Base-by-base conservation (phyloP, 2,329 filamentous ascomycete species). In the Pleoardoris graminearum region DNA sequence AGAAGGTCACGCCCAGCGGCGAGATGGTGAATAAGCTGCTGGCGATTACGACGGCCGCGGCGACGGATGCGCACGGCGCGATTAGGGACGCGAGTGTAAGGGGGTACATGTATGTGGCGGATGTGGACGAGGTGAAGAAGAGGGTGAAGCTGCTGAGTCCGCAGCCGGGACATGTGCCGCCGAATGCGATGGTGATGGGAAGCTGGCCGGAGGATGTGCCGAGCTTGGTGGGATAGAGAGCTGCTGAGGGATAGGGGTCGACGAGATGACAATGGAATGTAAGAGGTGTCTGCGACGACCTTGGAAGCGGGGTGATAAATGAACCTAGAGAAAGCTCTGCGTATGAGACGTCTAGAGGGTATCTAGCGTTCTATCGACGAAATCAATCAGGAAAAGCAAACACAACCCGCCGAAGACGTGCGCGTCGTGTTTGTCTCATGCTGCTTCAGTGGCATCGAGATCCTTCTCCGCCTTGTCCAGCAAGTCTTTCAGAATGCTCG, bases 61-160 rank as follows among this genome's bases (percentile, higher is more conserved):
- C 83, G 0, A 85, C 83, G 41, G 91, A 94, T 55, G 77, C 82
- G 0, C 82, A 88, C 6, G 85, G 90, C 42, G 82, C 84, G 1
- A 86, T 97, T 38, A 83, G 90, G 11, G 88, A 92, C 62, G 86
- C 91, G 7, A 88, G 87, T 50, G 86, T 97, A 25, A 88, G 95
- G 82, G 94, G 94, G 0, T 99, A 96, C 67, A 82, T 97, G 25
- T 97, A 96, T 67, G 89, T 97, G 14, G 88, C 90, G 0, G 90
- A 96, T 56, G 90, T 97, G 3, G 92, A 99, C 67, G 89, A 90
- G 67, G 87, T 88, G 62, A 89, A 89, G 72, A 85, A 85, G 60
- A 89, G 89, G 70, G 80, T 97, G 27, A 88, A 90, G 67, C 79
- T 97, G 17, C 77, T 99, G 53, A 87, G 90, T 16, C 94, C 94